Percentiles rank a stretch among this genome's conserved stretches.
Conservation (phyloP, 2,329 filamentous ascomycete genomes). For the Talaromyces atroroseus region DNA sequence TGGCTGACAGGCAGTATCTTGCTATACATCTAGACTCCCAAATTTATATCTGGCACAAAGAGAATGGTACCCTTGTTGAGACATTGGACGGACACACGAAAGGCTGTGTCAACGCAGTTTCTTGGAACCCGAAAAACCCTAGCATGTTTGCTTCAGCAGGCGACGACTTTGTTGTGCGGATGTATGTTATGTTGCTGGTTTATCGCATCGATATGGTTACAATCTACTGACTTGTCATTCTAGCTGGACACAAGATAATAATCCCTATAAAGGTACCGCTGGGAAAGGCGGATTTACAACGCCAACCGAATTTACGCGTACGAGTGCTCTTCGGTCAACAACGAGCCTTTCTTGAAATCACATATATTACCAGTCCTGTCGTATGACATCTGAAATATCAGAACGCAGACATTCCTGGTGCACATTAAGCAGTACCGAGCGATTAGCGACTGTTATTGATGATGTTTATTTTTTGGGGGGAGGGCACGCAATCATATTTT, state of each 20-base stretch:
- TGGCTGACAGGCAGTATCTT: not conserved
- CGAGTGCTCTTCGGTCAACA: slow-evolving; percentile 39
- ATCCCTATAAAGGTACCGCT: slow-evolving; percentile 19
- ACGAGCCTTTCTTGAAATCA: slow-evolving; percentile 21
- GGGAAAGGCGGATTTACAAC: slow-evolving; percentile 26
- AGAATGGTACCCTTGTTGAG: slow-evolving; percentile 69
- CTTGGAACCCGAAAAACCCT: slow-evolving; percentile 81
- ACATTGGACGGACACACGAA: slow-evolving; percentile 67
- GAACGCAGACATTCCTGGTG: not conserved
- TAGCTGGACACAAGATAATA: slow-evolving; percentile 34
- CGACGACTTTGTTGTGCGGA: slow-evolving; percentile 77
- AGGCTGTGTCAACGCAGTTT: slow-evolving; percentile 76
- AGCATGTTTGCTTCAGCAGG: slow-evolving; percentile 86
- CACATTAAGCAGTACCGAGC: not conserved
- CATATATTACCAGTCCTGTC: not conserved
- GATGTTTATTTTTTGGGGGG: not conserved
- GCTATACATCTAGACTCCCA: slow-evolving; percentile 49
- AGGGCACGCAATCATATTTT: slow-evolving; percentile 2
- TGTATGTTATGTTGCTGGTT: slow-evolving; percentile 64
- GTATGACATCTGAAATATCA: not conserved
- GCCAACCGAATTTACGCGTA: slow-evolving; percentile 33
- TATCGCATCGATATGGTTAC: not conserved
- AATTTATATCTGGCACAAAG: slow-evolving; percentile 88
- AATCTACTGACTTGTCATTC: not conserved
- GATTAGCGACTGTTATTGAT: not conserved